Conservation (phyloP, 345 rosid genomes). For the Sonneratia alba region DNA sequence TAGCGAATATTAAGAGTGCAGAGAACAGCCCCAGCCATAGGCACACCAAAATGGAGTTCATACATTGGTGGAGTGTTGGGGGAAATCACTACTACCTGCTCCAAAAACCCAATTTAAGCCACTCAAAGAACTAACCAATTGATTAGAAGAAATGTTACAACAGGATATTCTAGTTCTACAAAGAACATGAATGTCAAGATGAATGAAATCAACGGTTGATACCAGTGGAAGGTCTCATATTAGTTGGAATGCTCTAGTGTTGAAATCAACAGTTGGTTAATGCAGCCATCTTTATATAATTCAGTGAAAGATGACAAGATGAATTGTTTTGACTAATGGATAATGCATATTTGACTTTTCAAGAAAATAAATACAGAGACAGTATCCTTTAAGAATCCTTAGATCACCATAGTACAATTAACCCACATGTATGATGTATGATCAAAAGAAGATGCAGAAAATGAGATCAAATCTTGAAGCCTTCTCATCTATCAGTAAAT, state of each 20-base stretch:
- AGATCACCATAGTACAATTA: neutral
- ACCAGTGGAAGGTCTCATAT: neutral
- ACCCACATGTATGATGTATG: neutral
- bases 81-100: constrained; percentile 49
- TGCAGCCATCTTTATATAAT: no score
- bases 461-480: neutral
- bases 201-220: neutral
- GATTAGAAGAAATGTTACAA: neutral
- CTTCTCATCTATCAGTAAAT: no score
- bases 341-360: neutral
- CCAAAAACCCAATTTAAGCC: constrained; percentile 5
- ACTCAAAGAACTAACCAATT: neutral
- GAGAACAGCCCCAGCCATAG: constrained; percentile 57
- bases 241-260: neutral
- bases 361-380: neutral
- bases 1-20: constrained; percentile 51
- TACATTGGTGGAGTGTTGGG: constrained; percentile 56
- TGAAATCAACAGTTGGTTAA: neutral
- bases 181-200: no score
- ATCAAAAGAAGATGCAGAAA: neutral
- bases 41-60: constrained; percentile 60
- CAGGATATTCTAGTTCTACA: neutral
- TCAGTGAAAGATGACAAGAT: neutral
- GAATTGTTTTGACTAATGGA: neutral
- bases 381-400: neutral